These are phyloP conservation scores for Hydnomerulius pinastri DNA, from an alignment of 768 basidiomycete genomes.

Conservation along the genomic window DNA sequence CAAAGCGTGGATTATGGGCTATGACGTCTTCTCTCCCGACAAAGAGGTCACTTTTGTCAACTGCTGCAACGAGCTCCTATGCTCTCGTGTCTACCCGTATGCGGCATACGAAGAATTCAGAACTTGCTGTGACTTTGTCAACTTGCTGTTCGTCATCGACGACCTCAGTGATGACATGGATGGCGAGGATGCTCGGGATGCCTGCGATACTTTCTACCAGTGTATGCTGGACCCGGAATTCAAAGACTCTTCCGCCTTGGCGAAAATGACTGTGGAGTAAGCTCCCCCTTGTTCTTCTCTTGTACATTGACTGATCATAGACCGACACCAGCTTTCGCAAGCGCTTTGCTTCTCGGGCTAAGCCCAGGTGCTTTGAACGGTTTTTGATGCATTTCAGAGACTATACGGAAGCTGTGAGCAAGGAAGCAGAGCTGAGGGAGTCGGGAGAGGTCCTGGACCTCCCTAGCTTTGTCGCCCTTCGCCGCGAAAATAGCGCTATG, in stretches of 20 bases:
- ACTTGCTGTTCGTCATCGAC: constrained; percentile 65
- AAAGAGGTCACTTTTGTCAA: constrained; percentile 57
- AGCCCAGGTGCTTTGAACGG: constrained; percentile 49
- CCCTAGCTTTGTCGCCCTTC: constrained; percentile 53
- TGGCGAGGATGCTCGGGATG: constrained; percentile 53
- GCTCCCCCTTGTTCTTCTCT: constrained; percentile 23
- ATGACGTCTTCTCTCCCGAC: constrained; percentile 55
- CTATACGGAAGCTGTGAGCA: constrained; percentile 57
- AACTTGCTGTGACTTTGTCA: constrained; percentile 64
- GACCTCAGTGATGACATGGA: constrained; percentile 69
- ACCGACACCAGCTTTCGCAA: constrained; percentile 47
- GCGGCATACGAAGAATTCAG: constrained; percentile 59
- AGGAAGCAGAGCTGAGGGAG: constrained; percentile 64
- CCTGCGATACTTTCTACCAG: constrained; percentile 52
- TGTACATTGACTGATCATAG: not conserved
- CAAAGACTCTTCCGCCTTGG: constrained; percentile 55
- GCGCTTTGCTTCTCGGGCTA: constrained; percentile 38
- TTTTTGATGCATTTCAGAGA: constrained; percentile 52
- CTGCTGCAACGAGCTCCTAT: constrained; percentile 60
- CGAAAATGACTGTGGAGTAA: constrained; percentile 61
- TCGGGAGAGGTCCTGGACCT: constrained; percentile 53
- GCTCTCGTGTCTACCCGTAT: constrained; percentile 60
- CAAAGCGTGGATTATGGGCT: constrained; percentile 60
- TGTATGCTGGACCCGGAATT: constrained; percentile 52
- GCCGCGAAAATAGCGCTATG: constrained; percentile 72